Conservation (phyloP, 257 asterid species). For the Solanum paucissectum region DNA sequence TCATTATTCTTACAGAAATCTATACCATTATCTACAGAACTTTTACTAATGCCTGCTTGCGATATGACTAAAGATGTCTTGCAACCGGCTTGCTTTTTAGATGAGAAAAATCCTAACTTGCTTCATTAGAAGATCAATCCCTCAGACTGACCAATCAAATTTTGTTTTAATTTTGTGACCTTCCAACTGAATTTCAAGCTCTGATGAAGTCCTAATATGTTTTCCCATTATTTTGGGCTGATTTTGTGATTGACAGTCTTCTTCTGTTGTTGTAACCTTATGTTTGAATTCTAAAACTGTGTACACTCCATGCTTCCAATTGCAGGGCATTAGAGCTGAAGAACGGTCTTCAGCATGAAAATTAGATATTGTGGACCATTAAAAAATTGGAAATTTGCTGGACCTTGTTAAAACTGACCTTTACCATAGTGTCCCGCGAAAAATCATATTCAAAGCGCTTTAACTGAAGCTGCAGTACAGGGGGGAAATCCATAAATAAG, state of each 20-base stretch:
- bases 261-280: background rate
- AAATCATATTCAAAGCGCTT: conserved; percentile 97
- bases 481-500: conserved; percentile 89
- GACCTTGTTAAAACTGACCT: conserved; percentile 40
- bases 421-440: conserved; percentile 87
- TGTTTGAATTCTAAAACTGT: background rate
- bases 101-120: background rate
- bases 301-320: background rate
- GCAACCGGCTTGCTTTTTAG: background rate
- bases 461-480: conserved; percentile 96
- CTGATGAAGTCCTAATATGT: background rate
- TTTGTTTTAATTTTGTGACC: background rate
- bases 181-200: background rate
- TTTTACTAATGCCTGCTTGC: background rate
- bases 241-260: background rate
- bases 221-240: background rate
- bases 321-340: background rate
- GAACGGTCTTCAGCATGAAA: background rate
- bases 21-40: background rate
- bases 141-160: background rate
- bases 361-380: background rate
- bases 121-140: background rate
- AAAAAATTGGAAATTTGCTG: background rate
- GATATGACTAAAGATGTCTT: background rate
- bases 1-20: background rate